Evolutionary conservation across 306 rosid genomes (phyloP), one percentile per base, ranked within the genome.

Genomic region (Pyrus pyrifolia): DNA sequence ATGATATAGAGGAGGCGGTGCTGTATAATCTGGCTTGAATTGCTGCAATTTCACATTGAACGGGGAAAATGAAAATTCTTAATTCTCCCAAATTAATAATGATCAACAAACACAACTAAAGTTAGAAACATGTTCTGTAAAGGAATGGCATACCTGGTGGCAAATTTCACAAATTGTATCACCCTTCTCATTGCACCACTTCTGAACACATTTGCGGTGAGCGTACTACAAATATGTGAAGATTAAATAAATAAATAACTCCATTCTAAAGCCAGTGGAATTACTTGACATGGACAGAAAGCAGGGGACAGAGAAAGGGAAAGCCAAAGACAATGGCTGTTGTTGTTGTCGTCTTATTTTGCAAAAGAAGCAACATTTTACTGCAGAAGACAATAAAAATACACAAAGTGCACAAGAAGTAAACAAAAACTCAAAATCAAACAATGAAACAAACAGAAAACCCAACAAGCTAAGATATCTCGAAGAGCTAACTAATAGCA

Each of bases 141-240:
- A 75, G 53, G 42, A 60, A 57, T 4, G 61, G 35, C 65, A 68
- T 30, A 91, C 98, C 98, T 88, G 91, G 38, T 29, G 90, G 84
- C 98, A 93, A 86, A 93, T 93, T 83, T 93, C 98, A 82, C 98
- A 93, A 68, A 67, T 86, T 42, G 82, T 91, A 79, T 93, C 87
- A 0, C 96, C 98, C 84, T 93, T 93, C 90, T 87, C 97, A 27
- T 83, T 86, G 89, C 98, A 91, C 98, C 98, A 93, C 85, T 97
- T 87, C 81, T 93, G 98, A 61, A 93, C 90, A 82, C 98, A 93
- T 49, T 72, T 86, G 10, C 86, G 79, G 81, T 93, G 98, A 71
- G 97, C 98, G 78, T 86, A 89, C 98, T 93, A 84, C 86, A 85
- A 70, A 61, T 30, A 68, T 63, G 62, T 68, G 71, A 68, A 42